Base-by-base conservation (phyloP, 1,284 basidiomycete species). In the Leccinum cinnamomeum region DNA sequence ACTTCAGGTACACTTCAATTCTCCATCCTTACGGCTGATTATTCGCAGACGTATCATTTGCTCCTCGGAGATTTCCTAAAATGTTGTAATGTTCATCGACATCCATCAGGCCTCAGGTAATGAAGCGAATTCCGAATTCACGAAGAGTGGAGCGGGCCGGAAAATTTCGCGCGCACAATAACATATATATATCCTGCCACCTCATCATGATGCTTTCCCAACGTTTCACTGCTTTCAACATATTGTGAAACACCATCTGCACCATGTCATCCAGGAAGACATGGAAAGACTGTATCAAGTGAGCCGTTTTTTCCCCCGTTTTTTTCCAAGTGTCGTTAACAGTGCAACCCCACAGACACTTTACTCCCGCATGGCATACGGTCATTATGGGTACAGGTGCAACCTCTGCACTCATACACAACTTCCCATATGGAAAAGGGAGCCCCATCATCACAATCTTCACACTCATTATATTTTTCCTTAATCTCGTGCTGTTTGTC, bases 401-500 rank as follows among this genome's bases (percentile, higher is more conserved):
- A n/a, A 71, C 73, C 55, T 76, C 79, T 25, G 68, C 76, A 53
- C 65, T 81, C 37, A 62, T 81, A 44, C 74, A 79, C 65, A 72
- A 73, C 62, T 78, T 81, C 56, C 79, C 79, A 16, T 81, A 81
- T 58, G 72, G 78, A 33, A 70, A 73, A 6, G 72, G 70, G 25
- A 71, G 69, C 59, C 69, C 68, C 12, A 62, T 70, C 60, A 70
- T 79, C 59, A 73, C 74, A 59, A 64, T 75, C 7, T 72, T 78
- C 50, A 75, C 78, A 0, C 68, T 79, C 30, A 72, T 80, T 57
- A 65, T 86, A 58, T 85, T 88, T 70, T 77, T 81, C 37, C 70
- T 88, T 39, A 86, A 87, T 65, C 70, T 86, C 8, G 60, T 79
- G 5, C 65, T 87, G 2, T 89, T 88, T 67, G 58, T 79, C n/a